Base-by-base conservation (phyloP, 169 alveolate genomes). In the Toxoplasma gondii region DNA sequence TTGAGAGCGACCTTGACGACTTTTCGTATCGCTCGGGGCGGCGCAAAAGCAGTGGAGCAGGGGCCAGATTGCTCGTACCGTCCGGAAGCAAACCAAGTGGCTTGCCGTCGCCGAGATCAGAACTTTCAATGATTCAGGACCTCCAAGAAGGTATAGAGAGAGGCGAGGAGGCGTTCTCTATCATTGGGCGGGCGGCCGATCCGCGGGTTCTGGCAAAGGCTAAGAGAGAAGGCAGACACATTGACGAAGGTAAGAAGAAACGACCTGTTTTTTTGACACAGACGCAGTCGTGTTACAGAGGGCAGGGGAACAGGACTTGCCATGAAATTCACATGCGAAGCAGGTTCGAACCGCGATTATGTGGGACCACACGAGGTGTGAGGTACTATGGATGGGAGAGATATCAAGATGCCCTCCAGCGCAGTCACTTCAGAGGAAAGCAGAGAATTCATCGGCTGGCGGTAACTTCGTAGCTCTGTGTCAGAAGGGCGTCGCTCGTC, bases 161-260 rank as follows among this genome's bases (percentile, higher is more conserved):
- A 31, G 90, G 90, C 19, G 90, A 82, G 41, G 90, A 82, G 36
- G 67, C 54, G 22, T 82, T 82, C 67, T 19, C 38, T 82, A 49
- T 82, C 41, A 67, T 82, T 29, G 90, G 90, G 17, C 54, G 90
- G n/a, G 49, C 90, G 31, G 67, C 67, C n/a, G 41, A 82, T 36
- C 70, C 90, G 70, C 49, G 41, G 38, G 90, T 82, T 9, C 38
- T 82, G 27, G 90, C 34, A 17, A 82, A 82, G 90, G 90, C 69
- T 19, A 82, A 82, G 67, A 39, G 90, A 41, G 90, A 82, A 82
- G 90, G 90, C n/a, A 43, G 31, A 41, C 90, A 39, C 39, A 41
- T 82, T 29, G 69, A 82, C 31, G 67, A 43, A 43, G 41, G 90
- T 82, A 24, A 82, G 90, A 17, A 38, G 84, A 10, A 38, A 19